Conservation (phyloP, 192 early-diverging fungal species). For the Podila epigama region DNA sequence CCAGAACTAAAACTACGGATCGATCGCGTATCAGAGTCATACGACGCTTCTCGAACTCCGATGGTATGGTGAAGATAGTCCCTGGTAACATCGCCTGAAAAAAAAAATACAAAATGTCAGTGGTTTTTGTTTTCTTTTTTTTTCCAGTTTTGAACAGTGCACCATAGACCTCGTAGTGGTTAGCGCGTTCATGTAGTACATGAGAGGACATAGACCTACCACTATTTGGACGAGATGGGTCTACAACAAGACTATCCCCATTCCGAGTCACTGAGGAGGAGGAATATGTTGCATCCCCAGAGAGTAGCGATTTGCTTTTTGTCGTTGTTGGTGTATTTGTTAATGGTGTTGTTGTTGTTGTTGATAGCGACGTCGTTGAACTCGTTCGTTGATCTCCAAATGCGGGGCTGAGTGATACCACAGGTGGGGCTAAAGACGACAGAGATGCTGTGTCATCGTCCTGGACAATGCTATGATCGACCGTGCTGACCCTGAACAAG, state of each 20-base stretch:
- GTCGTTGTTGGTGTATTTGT: no score
- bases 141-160: no score
- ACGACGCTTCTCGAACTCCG: slow-evolving; percentile 22
- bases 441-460: slow-evolving; percentile 31
- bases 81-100: slow-evolving; percentile 19
- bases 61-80: slow-evolving; percentile 38
- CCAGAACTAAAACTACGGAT: slow-evolving; percentile 51
- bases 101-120: no score
- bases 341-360: no score
- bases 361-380: no score
- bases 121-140: no score
- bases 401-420: slow-evolving; percentile 34
- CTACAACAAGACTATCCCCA: neutral
- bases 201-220: no score
- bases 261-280: neutral
- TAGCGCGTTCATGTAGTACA: no score
- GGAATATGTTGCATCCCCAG: no score
- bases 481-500: slow-evolving; percentile 39
- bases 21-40: slow-evolving; percentile 55
- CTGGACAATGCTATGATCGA: slow-evolving; percentile 35
- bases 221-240: neutral
- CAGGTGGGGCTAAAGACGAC: slow-evolving; percentile 29
- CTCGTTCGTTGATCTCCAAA: slow-evolving; percentile 39
- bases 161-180: no score
- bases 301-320: no score